phyloP scores from a whole-genome alignment of 106 monocot species.

The Dendrobium huoshanense region DNA sequence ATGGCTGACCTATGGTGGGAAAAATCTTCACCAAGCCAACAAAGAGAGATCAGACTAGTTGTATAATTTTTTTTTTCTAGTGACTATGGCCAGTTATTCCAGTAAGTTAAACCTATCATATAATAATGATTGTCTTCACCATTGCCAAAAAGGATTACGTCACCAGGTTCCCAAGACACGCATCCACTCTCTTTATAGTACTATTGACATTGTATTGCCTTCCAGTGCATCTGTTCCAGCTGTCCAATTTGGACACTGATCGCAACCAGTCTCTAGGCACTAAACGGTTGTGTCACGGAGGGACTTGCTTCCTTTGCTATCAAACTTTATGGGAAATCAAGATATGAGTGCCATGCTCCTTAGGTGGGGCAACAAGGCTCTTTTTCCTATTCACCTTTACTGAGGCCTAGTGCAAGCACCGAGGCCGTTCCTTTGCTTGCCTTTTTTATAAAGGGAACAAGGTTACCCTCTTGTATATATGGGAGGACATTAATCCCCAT shows the following conservation, averaged over 20 bases:
- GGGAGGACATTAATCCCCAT: neutral
- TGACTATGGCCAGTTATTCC: neutral
- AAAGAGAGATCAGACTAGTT: neutral
- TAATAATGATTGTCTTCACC: neutral
- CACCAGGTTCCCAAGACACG: neutral
- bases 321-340: neutral
- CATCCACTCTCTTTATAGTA: neutral
- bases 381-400: neutral
- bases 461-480: neutral
- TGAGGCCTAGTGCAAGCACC: neutral
- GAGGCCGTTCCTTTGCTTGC: neutral
- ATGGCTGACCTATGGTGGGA: neutral
- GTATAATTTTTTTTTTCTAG: neutral
- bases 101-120: neutral
- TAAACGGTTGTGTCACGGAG: neutral
- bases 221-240: neutral
- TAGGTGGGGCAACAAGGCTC: neutral
- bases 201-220: neutral
- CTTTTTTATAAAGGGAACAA: neutral
- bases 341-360: neutral
- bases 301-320: neutral
- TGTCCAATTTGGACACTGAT: neutral
- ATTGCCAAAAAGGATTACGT: neutral
- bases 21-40: neutral
- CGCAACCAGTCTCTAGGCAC: neutral